A percentile compares a stretch with the other conserved stretches of the same genome.
Evolutionary conservation across 257 asterid genomes (phyloP).

Genomic region (Hygrophila difformis): DNA sequence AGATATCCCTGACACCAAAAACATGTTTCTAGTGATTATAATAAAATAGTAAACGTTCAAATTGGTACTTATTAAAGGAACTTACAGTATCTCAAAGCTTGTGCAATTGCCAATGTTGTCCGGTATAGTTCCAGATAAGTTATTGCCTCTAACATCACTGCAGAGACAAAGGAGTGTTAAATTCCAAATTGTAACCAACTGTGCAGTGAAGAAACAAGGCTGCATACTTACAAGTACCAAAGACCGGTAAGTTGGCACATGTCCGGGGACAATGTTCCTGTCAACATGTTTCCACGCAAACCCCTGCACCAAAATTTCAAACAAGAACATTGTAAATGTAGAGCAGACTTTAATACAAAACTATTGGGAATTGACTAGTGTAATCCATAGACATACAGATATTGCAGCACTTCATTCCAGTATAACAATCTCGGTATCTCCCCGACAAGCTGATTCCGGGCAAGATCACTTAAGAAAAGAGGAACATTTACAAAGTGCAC

Average conservation of each 20-base stretch:
- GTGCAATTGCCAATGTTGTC: conserved; percentile 93
- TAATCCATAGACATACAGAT: conserved; percentile 57
- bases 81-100: conserved; percentile 92
- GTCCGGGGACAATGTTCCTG: conserved; percentile 83
- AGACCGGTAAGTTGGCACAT: conserved; percentile 92
- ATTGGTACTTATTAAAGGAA: background rate
- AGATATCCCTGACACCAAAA: conserved; percentile 61
- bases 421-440: conserved; percentile 89
- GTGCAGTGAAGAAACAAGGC: background rate
- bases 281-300: conserved; percentile 71
- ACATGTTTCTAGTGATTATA: background rate
- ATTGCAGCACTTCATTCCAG: conserved; percentile 97
- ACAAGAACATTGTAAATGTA: background rate
- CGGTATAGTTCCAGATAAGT: conserved; percentile 79
- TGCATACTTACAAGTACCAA: conserved; percentile 85
- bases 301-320: conserved; percentile 37
- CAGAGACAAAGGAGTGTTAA: conserved; percentile 9
- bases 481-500: too few species aligned
- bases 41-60: background rate
- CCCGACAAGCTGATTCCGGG: conserved; percentile 81
- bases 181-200: background rate
- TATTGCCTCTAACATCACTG: conserved; percentile 90
- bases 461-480: conserved; percentile 69
- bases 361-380: background rate
- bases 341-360: background rate